Evolutionary conservation across 2,329 filamentous ascomycete species (phyloP).

Genomic region (Laburnicola sp.): DNA sequence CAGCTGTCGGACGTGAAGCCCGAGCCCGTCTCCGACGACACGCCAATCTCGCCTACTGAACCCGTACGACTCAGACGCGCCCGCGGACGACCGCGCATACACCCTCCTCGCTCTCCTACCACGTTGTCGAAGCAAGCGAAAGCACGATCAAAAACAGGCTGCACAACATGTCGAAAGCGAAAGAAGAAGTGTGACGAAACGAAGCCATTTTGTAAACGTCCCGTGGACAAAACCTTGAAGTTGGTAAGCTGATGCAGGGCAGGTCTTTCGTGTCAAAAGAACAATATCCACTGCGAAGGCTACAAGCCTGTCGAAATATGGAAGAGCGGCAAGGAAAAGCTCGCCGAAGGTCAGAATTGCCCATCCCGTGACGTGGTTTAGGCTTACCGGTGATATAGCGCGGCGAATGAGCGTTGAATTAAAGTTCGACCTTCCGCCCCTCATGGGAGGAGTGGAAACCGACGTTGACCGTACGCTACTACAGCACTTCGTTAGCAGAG

Average conservation of each 20-base stretch:
- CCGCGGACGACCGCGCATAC: slow-evolving; percentile 80
- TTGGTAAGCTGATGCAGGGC: slow-evolving; percentile 27
- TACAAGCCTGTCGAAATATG: slow-evolving; percentile 85
- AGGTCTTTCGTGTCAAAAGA: slow-evolving; percentile 91
- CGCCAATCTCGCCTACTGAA: slow-evolving; percentile 41
- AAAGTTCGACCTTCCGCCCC: slow-evolving; percentile 56
- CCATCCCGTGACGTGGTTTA: neutral
- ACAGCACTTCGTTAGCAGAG: slow-evolving; percentile 77
- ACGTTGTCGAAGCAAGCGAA: slow-evolving; percentile 73
- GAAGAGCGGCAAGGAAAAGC: slow-evolving; percentile 80
- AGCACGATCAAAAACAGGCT: slow-evolving; percentile 64
- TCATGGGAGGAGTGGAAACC: slow-evolving; percentile 82
- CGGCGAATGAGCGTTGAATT: slow-evolving; percentile 39
- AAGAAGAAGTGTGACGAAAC: slow-evolving; percentile 64
- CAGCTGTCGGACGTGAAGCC: slow-evolving; percentile 45
- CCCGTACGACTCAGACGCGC: slow-evolving; percentile 46
- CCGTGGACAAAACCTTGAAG: neutral
- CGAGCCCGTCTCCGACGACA: slow-evolving; percentile 35
- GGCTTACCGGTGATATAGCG: slow-evolving; percentile 31
- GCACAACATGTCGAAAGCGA: slow-evolving; percentile 61
- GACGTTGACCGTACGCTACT: slow-evolving; percentile 78
- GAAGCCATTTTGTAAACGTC: slow-evolving; percentile 48
- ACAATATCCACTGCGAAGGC: slow-evolving; percentile 86
- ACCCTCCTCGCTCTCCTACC: slow-evolving; percentile 65
- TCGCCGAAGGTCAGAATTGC: slow-evolving; percentile 60